Evolutionary conservation across 805 yeast genomes (phyloP).

Genomic region (Metschnikowia kunwiensis): DNA sequence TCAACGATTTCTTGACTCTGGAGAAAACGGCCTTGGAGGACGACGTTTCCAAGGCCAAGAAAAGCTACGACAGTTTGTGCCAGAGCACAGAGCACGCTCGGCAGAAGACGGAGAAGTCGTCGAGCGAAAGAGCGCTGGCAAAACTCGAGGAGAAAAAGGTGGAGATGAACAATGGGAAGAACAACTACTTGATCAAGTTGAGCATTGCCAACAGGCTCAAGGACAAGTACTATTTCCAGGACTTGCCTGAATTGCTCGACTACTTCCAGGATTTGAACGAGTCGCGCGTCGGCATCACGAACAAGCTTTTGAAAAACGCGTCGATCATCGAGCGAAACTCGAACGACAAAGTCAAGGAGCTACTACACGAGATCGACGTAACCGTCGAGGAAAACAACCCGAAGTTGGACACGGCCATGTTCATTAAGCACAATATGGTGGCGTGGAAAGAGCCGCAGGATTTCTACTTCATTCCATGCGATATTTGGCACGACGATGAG

Average conservation of each 20-base stretch:
- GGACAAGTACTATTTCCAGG: constrained; percentile 91
- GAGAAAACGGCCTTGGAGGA: constrained; percentile 49
- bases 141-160: constrained; percentile 59
- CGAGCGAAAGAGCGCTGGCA: constrained; percentile 47
- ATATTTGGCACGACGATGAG: constrained; percentile 97
- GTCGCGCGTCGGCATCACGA: constrained; percentile 66
- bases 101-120: constrained; percentile 60
- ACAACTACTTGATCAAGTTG: constrained; percentile 74
- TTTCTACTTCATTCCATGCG: constrained; percentile 79
- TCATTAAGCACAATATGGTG: constrained; percentile 75
- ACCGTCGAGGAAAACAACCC: constrained; percentile 72
- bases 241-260: constrained; percentile 86
- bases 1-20: constrained; percentile 55
- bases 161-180: constrained; percentile 88
- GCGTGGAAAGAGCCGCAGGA: constrained; percentile 86
- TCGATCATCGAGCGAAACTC: constrained; percentile 53
- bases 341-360: constrained; percentile 45
- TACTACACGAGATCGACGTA: constrained; percentile 48
- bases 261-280: constrained; percentile 81
- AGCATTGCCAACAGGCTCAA: constrained; percentile 85
- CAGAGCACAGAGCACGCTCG: constrained; percentile 77
- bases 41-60: constrained; percentile 63
- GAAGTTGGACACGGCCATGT: constrained; percentile 80
- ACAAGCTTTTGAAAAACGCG: constrained; percentile 64
- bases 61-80: constrained; percentile 78